Conservation (phyloP, 1,139 yeast species). For the Geotrichum citri-aurantii region DNA sequence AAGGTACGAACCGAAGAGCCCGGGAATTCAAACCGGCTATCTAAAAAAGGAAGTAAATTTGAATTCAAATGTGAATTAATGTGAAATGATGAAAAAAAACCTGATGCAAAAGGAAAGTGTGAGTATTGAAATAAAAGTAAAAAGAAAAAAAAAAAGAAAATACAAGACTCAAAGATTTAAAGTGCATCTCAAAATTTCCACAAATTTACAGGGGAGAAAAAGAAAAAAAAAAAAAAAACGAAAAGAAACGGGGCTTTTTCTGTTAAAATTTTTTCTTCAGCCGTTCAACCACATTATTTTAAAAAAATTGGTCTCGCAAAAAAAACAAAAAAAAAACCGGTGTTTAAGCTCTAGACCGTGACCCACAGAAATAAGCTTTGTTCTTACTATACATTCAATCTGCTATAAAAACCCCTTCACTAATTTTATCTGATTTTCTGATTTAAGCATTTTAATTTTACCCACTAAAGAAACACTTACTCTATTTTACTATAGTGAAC, state of each 20-base stretch:
- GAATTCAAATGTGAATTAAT: neutral
- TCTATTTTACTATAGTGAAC: neutral
- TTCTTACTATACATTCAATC: too few species aligned
- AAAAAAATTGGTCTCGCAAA: neutral
- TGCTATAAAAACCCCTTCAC: too few species aligned
- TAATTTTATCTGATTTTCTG: too few species aligned
- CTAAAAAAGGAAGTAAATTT: neutral
- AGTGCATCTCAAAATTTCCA: too few species aligned
- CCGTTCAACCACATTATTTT: neutral
- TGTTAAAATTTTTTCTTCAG: neutral
- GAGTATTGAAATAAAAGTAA: neutral
- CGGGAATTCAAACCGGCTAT: neutral
- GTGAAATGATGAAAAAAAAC: neutral
- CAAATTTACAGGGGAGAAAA: neutral
- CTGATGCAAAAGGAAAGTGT: neutral
- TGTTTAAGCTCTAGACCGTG: too few species aligned
- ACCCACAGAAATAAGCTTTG: too few species aligned
- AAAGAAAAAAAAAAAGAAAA: neutral
- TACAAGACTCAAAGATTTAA: too few species aligned
- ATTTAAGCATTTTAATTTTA: too few species aligned
- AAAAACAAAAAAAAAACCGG: neutral
- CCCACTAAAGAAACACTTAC: too few species aligned
- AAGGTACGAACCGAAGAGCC: neutral
- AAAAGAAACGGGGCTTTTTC: neutral
- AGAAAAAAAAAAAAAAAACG: neutral